A percentile compares a stretch with the other conserved stretches of the same genome.
phyloP scores from a whole-genome alignment of 768 basidiomycete genomes.

The Lactarius psammicola region DNA sequence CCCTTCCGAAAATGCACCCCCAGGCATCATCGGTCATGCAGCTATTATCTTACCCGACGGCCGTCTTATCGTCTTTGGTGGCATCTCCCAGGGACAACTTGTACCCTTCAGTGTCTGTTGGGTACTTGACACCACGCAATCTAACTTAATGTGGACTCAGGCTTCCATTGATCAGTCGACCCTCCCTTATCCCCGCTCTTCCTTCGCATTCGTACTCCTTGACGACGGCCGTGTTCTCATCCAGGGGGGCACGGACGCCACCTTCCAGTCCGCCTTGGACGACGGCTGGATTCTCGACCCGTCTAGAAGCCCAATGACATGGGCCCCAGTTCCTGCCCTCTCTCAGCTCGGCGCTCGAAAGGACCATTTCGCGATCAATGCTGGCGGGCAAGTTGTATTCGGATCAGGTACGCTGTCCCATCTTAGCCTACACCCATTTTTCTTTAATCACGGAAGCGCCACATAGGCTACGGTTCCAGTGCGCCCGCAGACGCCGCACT shows the following conservation, averaged over 20 bases:
- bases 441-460: not conserved
- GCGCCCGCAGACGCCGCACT: slow-evolving; percentile 57
- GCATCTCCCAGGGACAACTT: slow-evolving; percentile 50
- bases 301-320: slow-evolving; percentile 53
- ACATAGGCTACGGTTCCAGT: slow-evolving; percentile 47
- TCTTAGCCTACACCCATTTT: not conserved
- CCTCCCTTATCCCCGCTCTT: slow-evolving; percentile 58
- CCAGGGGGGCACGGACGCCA: slow-evolving; percentile 72
- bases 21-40: slow-evolving; percentile 69
- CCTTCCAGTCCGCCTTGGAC: slow-evolving; percentile 46
- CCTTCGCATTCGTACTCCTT: slow-evolving; percentile 55
- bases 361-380: slow-evolving; percentile 71
- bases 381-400: slow-evolving; percentile 64
- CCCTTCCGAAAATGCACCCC: slow-evolving; percentile 56
- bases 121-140: slow-evolving; percentile 56
- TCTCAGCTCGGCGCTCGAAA: slow-evolving; percentile 59
- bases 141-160: slow-evolving; percentile 49
- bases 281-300: slow-evolving; percentile 76
- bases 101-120: slow-evolving; percentile 61
- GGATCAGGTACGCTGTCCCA: slow-evolving; percentile 63
- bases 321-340: slow-evolving; percentile 53
- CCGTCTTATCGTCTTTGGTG: slow-evolving; percentile 71
- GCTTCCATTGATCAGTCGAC: slow-evolving; percentile 40
- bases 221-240: slow-evolving; percentile 60
- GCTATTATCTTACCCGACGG: slow-evolving; percentile 70